A percentile compares a stretch with the other conserved stretches of the same genome.
Evolutionary conservation across 352 stramenopile genomes (phyloP).

Genomic region (Phytophthora ohioensis): DNA sequence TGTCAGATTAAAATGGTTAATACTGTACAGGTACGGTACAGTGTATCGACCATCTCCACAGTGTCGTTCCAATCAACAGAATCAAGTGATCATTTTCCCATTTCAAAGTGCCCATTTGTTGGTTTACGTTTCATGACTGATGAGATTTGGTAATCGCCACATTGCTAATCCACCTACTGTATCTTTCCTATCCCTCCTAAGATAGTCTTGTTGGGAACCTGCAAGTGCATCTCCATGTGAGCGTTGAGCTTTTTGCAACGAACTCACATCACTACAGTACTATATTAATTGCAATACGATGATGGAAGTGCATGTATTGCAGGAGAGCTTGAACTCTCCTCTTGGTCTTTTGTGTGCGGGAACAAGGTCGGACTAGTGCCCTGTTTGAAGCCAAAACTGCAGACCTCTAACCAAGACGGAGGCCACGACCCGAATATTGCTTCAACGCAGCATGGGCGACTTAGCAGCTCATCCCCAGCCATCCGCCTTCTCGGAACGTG

Average conservation of each 20-base stretch:
- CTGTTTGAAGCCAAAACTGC: constrained; percentile 13
- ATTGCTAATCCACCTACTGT: background rate
- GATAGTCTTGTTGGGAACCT: background rate
- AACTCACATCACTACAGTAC: too few species aligned
- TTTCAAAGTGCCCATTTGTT: background rate
- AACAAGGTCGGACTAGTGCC: constrained; percentile 28
- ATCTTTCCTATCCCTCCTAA: background rate
- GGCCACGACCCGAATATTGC: constrained; percentile 19
- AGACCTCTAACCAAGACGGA: constrained; percentile 34
- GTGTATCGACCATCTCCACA: too few species aligned
- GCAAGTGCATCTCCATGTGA: too few species aligned
- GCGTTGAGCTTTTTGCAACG: too few species aligned
- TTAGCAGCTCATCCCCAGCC: constrained; percentile 20
- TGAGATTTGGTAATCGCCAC: constrained; percentile 9
- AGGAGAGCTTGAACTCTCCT: background rate
- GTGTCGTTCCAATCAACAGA: too few species aligned
- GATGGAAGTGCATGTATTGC: constrained; percentile 1
- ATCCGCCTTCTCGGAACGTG: constrained; percentile 24
- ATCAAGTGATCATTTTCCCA: too few species aligned
- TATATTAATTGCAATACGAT: background rate
- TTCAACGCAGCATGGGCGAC: constrained; percentile 5
- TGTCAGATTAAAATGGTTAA: too few species aligned
- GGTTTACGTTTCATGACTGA: background rate
- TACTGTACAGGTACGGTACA: too few species aligned
- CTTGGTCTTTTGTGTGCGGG: constrained; percentile 10